Base-by-base conservation (phyloP, 208 protist genomes). In the Crithidia fasciculata region DNA sequence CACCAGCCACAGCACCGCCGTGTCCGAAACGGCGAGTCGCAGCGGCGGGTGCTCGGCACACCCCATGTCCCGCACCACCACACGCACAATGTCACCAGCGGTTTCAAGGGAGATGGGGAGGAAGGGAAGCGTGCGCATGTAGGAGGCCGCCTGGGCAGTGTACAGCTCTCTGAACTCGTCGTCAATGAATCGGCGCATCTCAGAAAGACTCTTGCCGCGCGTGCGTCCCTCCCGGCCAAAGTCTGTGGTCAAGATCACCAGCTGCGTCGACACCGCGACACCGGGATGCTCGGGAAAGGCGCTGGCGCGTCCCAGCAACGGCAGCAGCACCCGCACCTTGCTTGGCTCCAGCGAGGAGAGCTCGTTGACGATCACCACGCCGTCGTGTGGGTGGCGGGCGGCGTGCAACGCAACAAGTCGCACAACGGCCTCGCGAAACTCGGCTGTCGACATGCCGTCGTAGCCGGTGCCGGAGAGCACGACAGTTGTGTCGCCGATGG, bases 171-270 rank as follows among this genome's bases (percentile, higher is more conserved):
- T 79, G 64, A 93, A 90, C 71, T 93, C 85, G 10, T 78, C 58
- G 43, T 83, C 75, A 63, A 93, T 83, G 73, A 89, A 81, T 5
- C 66, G 66, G 49, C 82, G 85, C 79, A 93, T 87, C 75, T 93
- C 85, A 7, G 45, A 58, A 6, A 91, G 45, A 49, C 82, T 86
- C 72, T 89, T 90, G 39, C 88, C 88, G 12, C 80, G 88, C 10
- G 88, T 93, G 36, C 85, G 66, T 5, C 89, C 89, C 59, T 94
- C 80, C 5, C 79, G 73, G 12, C 89, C 86, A 78, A 94, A 90
- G 76, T 94, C 89, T n/a, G 89, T 94, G 40, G 89, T 94, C 19
- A 94, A 50, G 36, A 94, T 80, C 8, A 94, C 89, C 19, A 80
- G 85, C 63, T 88, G 72, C 13, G 45, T 45, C 40, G 57, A 36